Base-by-base conservation (phyloP, 2,329 filamentous ascomycete species). In the Phyllosticta citrichinensis region DNA sequence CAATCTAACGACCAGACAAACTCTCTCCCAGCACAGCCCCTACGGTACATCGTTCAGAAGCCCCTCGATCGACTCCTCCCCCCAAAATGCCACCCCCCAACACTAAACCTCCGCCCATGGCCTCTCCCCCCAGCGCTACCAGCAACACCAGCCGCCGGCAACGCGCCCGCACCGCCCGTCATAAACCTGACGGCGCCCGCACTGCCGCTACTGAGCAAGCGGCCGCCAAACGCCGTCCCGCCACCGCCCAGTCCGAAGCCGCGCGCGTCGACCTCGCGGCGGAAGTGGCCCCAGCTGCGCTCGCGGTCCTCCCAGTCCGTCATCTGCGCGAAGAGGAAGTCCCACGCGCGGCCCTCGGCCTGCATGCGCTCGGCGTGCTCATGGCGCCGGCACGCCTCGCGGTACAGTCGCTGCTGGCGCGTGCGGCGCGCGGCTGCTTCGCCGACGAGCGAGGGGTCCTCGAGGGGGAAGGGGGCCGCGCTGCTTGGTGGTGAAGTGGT, bases 391-490 rank as follows among this genome's bases (percentile, higher is more conserved):
- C 77, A 74, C 52, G 81, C 71, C 60, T 87, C 72, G 27, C 86
- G 63, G 63, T 75, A 75, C 6, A 75, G 70, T 63, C 86, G 77
- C 67, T 83, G 81, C n/a, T 74, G 73, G 52, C 83, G 77, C 8
- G 84, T 83, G 63, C 78, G 72, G 10, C 77, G 76, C 2, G 86
- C 86, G 3, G 85, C 86, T 57, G 79, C 79, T 72, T 87, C 85
- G 35, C 86, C 86, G 1, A 88, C 86, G 10, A 88, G 75, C 61
- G 85, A 80, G 0, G 85, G 86, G 65, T 88, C 86, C 71, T 89
- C 86, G 19, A 86, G 76, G 2, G 83, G 84, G 6, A 80, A 9
- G 25, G 22, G 5, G 57, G 5, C 22, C 3, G 22, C 22, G 22
- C 22, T 22, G 22, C 22, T 22, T 9, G 53, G n/a, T 30, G 27